phyloP scores from a whole-genome alignment of 495 filamentous ascomycete genomes.

The Penicillium crystallinum region DNA sequence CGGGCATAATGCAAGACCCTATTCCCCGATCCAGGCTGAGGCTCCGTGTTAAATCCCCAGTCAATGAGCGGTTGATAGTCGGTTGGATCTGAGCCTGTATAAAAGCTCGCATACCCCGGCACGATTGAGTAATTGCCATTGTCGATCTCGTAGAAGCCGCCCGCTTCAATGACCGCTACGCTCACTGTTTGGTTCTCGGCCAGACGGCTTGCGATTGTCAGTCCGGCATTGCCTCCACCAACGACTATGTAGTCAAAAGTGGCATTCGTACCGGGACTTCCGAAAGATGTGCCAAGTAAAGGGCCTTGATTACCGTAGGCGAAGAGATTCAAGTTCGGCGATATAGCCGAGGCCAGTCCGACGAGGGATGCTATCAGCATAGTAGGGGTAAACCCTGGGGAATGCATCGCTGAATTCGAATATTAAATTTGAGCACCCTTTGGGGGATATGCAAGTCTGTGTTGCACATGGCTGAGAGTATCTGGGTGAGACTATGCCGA shows the following conservation, averaged over 20 bases:
- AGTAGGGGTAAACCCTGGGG: neutral
- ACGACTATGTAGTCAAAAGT: constrained; percentile 27
- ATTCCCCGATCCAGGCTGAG: constrained; percentile 25
- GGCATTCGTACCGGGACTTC: constrained; percentile 20
- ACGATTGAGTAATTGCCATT: constrained; percentile 44
- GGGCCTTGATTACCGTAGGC: neutral
- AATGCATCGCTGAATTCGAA: neutral
- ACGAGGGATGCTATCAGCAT: neutral
- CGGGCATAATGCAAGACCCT: constrained; percentile 26
- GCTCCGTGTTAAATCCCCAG: constrained; percentile 41
- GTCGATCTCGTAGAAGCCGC: constrained; percentile 45
- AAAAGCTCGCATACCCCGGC: constrained; percentile 29
- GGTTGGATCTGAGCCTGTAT: constrained; percentile 32
- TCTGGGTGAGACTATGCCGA: neutral
- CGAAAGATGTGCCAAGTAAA: constrained; percentile 45
- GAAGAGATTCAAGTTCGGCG: constrained; percentile 24
- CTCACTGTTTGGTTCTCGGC: constrained; percentile 18
- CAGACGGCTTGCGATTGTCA: constrained; percentile 43
- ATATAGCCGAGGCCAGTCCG: constrained; percentile 29
- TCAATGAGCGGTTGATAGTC: constrained; percentile 43
- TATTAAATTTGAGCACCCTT: neutral
- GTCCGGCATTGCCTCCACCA: constrained; percentile 48
- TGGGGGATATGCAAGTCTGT: neutral
- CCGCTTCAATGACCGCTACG: constrained; percentile 51
- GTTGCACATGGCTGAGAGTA: neutral